Evolutionary conservation across 2,329 filamentous ascomycete genomes (phyloP), one percentile per base, ranked within the genome.

Genomic region (Cryphonectria radicalis): DNA sequence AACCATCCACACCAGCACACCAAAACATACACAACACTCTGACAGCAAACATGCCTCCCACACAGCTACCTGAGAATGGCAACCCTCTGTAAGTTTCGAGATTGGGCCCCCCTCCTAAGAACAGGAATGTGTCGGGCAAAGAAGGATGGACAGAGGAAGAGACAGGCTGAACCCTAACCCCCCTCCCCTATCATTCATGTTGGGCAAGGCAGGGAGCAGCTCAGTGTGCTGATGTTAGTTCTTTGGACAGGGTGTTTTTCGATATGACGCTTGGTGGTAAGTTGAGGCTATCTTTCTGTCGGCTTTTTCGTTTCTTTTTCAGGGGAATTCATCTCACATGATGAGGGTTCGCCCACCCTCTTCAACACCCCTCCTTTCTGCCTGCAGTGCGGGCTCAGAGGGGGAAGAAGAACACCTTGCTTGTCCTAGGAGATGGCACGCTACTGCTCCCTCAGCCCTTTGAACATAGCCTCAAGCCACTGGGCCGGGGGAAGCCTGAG

Each of bases 211-310:
- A 40, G 3, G 37, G 11, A 13, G 10, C 37, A 40, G 10, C 37
- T 40, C 25, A 42, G n/a, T 28, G 14, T 42, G 14, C 42, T 64
- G 40, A 40, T 64, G 37, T 32, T 28, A 1, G 11, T 5, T 22
- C 13, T 43, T 4, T 28, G 4, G n/a, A 46, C 63, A 80, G 78
- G 3, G 77, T 80, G 63, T 81, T 80, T 50, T 78, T 79, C 73
- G 78, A 81, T 76, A 78, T 80, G 72, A 92, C 92, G 4, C 85
- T 96, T 70, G 93, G 93, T 84, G 92, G 92, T 93, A 81, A 79
- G 87, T 81, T 64, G 64, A 67, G 13, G 10, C 28, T 25, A 8
- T 53, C 46, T 72, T n/a, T n/a, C 19, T 72, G 42, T 63, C 59
- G 43, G 65, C 35, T 53, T 46, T 32, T 32, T 32, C 32, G 2